Base-by-base conservation (phyloP, 495 filamentous ascomycete genomes). In the Trichoderma virens region DNA sequence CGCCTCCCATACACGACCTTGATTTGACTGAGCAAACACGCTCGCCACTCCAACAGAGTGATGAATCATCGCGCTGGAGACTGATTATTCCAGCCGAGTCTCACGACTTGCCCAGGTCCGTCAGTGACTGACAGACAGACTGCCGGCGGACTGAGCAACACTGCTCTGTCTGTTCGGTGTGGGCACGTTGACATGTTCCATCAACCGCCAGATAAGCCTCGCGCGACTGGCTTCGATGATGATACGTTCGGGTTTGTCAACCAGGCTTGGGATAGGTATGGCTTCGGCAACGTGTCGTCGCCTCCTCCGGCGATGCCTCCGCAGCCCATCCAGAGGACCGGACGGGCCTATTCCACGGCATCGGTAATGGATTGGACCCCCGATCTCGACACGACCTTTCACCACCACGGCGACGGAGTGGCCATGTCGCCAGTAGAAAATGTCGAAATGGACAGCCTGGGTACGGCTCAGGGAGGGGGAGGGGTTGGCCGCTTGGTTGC, bases 401-500 rank as follows among this genome's bases (percentile, higher is more conserved):
- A 56, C 51, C 51, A 56, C 27, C 51, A 56, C 27, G 51, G 51
- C 51, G 51, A 56, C 20, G 51, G 51, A 56, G 51, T 56, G 18
- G 51, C 51, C 51, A 56, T 56, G 51, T 56, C 51, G 23, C 51
- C 51, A 16, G 9, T 28, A 6, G 51, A 56, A 28, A 30, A 16
- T 30, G 51, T 56, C 51, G 51, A 56, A 56, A 11, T 56, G 51
- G 23, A 28, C 51, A 56, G 51, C 20, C 18, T 56, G 23, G 20
- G 25, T 56, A 3, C 51, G 23, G 13, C 13, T 30, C 51, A 56
- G 25, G 51, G 51, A 56, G 51, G 51, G 25, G 51, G 34, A 41
- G 61, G 61, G n/a, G 61, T 62, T 30, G n/a, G 39, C 16, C 61
- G 61, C 27, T 41, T 62, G 61, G 39, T 62, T 38, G 61, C 61